phyloP scores from a whole-genome alignment of 148 eudicot genomes.

The Oxyria digyna region DNA sequence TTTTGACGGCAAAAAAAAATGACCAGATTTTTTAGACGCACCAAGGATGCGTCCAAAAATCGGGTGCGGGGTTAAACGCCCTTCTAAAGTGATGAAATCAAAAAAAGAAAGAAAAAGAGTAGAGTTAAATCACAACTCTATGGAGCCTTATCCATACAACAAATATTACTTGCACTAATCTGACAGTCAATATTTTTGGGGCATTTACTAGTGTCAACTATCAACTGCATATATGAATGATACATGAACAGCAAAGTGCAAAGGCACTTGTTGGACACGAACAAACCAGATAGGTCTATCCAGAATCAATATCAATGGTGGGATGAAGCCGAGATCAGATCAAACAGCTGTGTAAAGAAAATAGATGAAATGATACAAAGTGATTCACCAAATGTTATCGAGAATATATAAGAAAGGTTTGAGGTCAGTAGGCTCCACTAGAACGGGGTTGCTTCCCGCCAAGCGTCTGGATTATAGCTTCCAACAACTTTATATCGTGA shows the following conservation, averaged over 20 bases:
- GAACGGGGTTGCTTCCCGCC: conserved; percentile 49
- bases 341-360: neutral
- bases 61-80: too few relatives aligned
- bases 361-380: neutral
- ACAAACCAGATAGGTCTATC: neutral
- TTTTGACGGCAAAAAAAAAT: too few relatives aligned
- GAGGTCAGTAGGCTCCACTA: conserved; percentile 9
- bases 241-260: neutral
- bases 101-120: too few relatives aligned
- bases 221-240: neutral
- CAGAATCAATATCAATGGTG: neutral
- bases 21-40: too few relatives aligned
- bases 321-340: neutral
- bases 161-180: neutral
- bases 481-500: conserved; percentile 73
- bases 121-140: too few relatives aligned
- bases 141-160: too few relatives aligned
- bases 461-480: conserved; percentile 87
- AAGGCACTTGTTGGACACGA: neutral
- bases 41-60: too few relatives aligned
- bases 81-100: too few relatives aligned
- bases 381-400: neutral
- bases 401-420: conserved; percentile 1
- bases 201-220: neutral
- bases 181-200: neutral